Base-by-base conservation (phyloP, 352 stramenopile genomes). In the Phytophthora pluvialis region DNA sequence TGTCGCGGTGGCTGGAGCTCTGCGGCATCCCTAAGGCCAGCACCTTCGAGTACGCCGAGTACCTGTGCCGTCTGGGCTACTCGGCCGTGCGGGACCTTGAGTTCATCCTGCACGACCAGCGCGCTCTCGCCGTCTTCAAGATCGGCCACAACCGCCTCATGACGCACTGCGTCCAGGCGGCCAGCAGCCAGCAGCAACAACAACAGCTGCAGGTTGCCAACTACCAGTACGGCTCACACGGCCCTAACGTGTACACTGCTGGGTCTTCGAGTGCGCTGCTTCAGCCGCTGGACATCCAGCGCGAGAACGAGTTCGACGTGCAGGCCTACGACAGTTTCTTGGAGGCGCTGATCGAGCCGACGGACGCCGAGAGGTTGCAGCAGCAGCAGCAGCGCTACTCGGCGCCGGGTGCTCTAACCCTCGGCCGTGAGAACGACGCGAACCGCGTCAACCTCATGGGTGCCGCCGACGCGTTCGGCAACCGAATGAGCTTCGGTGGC, bases 1-100 rank as follows among this genome's bases (percentile, higher is more conserved):
- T 92, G 60, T 88, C 81, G 33, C 71, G 76, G 31, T 92, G 83
- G 83, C 67, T 92, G 35, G 66, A 78, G 59, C 67, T 75, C 8
- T 89, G 83, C 61, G 57, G 70, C 35, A 81, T 92, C 50, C 76
- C 83, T 5, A 73, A 73, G 31, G 51, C 64, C 18, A 68, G 56
- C 38, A 73, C 73, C 36, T 81, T 76, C 50, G 55, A 84, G 61
- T 92, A 92, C 66, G 74, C 78, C 15, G 81, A 88, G 50, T 70
- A 73, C 18, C 64, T 92, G 4, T 76, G 77, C 35, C 82, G 70
- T 49, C 71, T 84, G n/a, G 81, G 81, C 15, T 90, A 90, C 64
- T 73, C 83, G 35, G 62, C 57, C 28, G 73, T 88, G 33, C 70
- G 69, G n/a, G 78, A 90, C 21, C 71, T 91, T 38, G 77, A 88